Evolutionary conservation across 2,329 filamentous ascomycete genomes (phyloP), one percentile per base, ranked within the genome.

Genomic region (Thielaviopsis punctulata): DNA sequence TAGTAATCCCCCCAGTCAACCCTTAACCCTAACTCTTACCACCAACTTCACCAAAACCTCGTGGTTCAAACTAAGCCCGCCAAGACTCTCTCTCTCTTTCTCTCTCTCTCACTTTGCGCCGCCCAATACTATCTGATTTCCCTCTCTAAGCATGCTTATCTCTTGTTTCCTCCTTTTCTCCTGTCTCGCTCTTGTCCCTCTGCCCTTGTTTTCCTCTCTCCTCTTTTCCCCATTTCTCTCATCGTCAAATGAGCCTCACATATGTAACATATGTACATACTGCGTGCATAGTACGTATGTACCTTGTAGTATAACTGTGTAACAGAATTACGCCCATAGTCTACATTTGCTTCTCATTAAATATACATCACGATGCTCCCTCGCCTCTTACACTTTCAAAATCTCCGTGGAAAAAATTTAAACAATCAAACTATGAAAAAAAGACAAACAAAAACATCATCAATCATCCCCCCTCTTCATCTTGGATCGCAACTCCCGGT

Each of bases 401-500:
- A 15, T 12, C 30, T 22, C 41, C n/a, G n/a, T 15, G 4, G 6
- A 19, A 36, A 36, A 8, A 36, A 8, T 9, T 36, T 15, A 36
- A 36, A 36, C 30, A 36, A 36, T 15, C 9, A 15, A 43, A 5
- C 6, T 12, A 45, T 22, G 22, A 21, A 21, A 45, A 3, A 45
- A 21, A 22, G 4, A 45, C 6, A 21, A 45, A 45, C 18, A 3
- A 2, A 22, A 43, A 43, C 18, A 22, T 15, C 41, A 4, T 19
- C 41, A 56, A 44, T 54, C 45, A 22, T 55, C 56, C 50, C 57
- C 60, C 55, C 68, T 60, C 58, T 65, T 80, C 53, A 88, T 67
- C 65, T 80, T 74, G 15, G 74, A 73, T 53, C 77, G 71, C 55
- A 92, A 66, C 58, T 84, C 79, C 58, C 82, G 76, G 61, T 87